These are phyloP conservation scores for Leavenworthia alabamica DNA, from an alignment of 345 rosid genomes.

Conservation along the genomic window DNA sequence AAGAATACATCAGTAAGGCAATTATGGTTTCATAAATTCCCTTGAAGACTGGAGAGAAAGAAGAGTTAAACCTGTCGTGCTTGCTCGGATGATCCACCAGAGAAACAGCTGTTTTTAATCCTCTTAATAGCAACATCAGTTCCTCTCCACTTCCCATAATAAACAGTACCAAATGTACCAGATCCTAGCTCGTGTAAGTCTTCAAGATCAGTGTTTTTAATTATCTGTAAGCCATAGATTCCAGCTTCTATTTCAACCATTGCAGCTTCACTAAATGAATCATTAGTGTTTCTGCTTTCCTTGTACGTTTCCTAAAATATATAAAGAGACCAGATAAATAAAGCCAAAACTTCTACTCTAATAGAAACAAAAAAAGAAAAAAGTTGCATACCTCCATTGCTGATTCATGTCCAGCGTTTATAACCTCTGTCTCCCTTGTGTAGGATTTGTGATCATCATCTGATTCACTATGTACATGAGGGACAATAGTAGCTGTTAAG, in stretches of 20 bases:
- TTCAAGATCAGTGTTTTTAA: conserved; percentile 72
- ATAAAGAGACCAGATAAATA: background rate
- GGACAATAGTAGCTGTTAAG: conserved; percentile 33
- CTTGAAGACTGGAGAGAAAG: background rate
- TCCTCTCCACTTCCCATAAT: conserved; percentile 92
- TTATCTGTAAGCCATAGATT: conserved; percentile 80
- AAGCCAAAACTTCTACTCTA: background rate
- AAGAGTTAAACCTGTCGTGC: conserved; percentile 53
- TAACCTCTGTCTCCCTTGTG: conserved; percentile 28
- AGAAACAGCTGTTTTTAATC: conserved; percentile 78
- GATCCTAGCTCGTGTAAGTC: conserved; percentile 81
- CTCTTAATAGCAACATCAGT: conserved; percentile 93
- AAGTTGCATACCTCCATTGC: conserved; percentile 42
- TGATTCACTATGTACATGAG: conserved; percentile 38
- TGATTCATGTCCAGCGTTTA: conserved; percentile 30
- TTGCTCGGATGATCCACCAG: conserved; percentile 72
- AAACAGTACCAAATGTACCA: conserved; percentile 90
- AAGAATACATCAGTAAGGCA: background rate
- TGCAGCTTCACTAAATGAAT: conserved; percentile 47
- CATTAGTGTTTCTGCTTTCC: conserved; percentile 35
- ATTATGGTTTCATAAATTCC: background rate
- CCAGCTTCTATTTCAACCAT: conserved; percentile 74
- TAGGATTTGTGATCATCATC: conserved; percentile 33
- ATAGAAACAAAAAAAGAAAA: background rate
- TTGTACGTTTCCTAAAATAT: conserved; percentile 37